Base-by-base conservation (phyloP, 805 yeast species). In the Torulaspora quercuum region DNA sequence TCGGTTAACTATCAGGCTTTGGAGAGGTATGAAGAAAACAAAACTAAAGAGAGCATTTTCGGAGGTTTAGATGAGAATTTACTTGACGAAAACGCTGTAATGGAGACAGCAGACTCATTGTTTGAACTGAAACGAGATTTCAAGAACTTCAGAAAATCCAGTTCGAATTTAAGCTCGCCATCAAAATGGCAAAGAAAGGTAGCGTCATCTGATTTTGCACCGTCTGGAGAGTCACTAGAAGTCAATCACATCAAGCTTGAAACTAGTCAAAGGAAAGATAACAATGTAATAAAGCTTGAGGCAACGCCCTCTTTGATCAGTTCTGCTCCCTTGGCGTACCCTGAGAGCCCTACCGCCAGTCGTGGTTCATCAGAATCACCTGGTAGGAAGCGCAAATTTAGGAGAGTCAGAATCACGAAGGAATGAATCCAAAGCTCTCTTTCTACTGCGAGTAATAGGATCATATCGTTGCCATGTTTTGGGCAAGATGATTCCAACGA, bases 1-100 rank as follows among this genome's bases (percentile, higher is more conserved):
- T 63, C 67, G 1, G 16, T 42, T 3, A 62, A 64, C 43, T 36
- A 48, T 5, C 39, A 45, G 17, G 35, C 42, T 1, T 32, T 59
- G 10, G 39, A 43, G 12, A 33, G 39, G 10, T 61, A 55, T 29
- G 35, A 44, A 3, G 35, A 36, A 3, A 42, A 38, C 9, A 13
- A 16, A 16, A 37, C 33, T n/a, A 35, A 25, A 17, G 25, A 32
- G 9, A 25, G 23, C 4, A 19, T 39, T 14, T 20, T 34, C n/a
- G 42, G 28, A 9, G 18, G 23, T 24, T 23, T 34, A 6, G 29
- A 34, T 6, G 42, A 29, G 7, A 20, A 23, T 9, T 14, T 17
- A 15, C 19, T 22, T n/a, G 26, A 27, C 12, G 20, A 28, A 13
- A 15, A 13, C 14, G 12, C 21, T 7, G 24, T 29, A 7, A 29